Base-by-base conservation (phyloP, 371 early-diverging fungal species). In the Rhizopus arrhizus region DNA sequence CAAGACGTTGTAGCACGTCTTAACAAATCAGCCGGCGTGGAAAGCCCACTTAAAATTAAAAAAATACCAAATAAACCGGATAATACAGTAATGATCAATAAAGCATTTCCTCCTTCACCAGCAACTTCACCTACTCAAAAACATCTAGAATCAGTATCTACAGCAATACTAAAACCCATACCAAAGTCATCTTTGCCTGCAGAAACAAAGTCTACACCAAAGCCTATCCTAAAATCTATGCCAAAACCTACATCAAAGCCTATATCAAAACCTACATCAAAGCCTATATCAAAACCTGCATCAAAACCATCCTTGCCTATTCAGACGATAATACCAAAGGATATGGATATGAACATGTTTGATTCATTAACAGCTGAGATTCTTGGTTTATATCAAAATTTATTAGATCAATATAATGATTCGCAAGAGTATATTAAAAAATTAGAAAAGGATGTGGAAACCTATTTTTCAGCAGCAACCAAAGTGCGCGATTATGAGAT, bases 401-500 rank as follows among this genome's bases (percentile, higher is more conserved):
- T 69, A 1, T 40, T 73, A 2, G 65, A 74, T 11, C 47, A 73
- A 46, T 56, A 68, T 35, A 38, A 56, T 34, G 60, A 56, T 4
- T 62, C 70, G 15, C 50, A 69, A 41, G 59, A 73, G 38, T 46
- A 54, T 9, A 62, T 78, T 13, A 41, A 66, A 42, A 38, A 60
- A 53, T 36, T 78, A 16, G 54, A 75, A 64, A n/a, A 51, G 10
- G 61, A 73, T 7, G 65, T 72, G 8, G 75, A 70, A 43, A 58
- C 62, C 16, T 66, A 62, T 36, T 59, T 62, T n/a, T 67, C 69
- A 9, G 74, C 70, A 54, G 51, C 70, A 1, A 78, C 78, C 4
- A 78, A 78, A 64, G 75, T 72, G 3, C 52, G 78, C 29, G 78
- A 78, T 49, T 74, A 73, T 46, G 75, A 78, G 36, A 75, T 78